phyloP scores from a whole-genome alignment of 2,329 filamentous ascomycete genomes.

The Aureobasidium sp. region DNA sequence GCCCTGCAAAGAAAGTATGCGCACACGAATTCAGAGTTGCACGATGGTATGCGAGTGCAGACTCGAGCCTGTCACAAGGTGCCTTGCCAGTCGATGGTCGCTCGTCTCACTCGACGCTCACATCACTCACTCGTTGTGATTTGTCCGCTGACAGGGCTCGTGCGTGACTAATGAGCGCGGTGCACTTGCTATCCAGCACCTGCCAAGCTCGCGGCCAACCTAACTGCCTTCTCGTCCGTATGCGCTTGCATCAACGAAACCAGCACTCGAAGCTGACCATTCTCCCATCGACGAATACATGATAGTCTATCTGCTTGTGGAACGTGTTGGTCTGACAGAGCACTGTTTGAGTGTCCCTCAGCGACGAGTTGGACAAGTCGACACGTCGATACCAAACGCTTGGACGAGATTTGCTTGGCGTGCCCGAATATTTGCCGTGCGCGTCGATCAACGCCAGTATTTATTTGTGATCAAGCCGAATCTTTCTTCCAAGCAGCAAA shows the following conservation, averaged over 20 bases:
- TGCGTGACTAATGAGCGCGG: not conserved
- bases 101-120: not conserved
- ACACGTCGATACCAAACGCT: not conserved
- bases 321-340: not conserved
- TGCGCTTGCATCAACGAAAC: not conserved
- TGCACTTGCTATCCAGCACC: not conserved
- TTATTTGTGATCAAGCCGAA: not conserved
- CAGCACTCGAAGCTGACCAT: not conserved
- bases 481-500: slow-evolving; percentile 2
- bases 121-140: not conserved
- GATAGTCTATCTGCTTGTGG: not conserved
- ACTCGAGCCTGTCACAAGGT: slow-evolving; percentile 2
- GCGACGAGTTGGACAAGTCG: not conserved
- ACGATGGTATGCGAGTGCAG: not conserved
- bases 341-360: not conserved
- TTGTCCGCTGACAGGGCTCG: slow-evolving; percentile 8
- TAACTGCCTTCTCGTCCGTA: not conserved
- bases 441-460: not conserved
- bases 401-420: not conserved
- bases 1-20: not conserved
- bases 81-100: not conserved
- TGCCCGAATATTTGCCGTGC: not conserved
- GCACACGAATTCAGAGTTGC: not conserved
- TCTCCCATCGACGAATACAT: not conserved
- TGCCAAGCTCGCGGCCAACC: not conserved